Base-by-base conservation (phyloP, 352 stramenopile genomes). In the Aphanomyces invadans region DNA sequence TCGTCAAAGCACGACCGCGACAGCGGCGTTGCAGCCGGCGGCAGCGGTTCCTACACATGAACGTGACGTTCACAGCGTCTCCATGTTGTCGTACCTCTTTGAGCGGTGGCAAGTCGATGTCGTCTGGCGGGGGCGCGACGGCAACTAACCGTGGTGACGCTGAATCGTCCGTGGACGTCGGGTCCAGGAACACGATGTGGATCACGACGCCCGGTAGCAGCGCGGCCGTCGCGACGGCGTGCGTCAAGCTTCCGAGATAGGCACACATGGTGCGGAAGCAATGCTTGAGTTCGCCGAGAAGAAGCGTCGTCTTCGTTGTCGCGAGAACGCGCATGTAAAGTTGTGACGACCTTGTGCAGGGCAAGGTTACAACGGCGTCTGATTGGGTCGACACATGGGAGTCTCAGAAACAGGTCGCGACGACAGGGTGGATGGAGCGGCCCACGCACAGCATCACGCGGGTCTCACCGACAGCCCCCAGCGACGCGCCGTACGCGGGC, bases 151-250 rank as follows among this genome's bases (percentile, higher is more conserved):
- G 46, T 21, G 46, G n/a, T 21, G n/a, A 25, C 10, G n/a, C 21
- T 10, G n/a, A 29, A 32, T 5, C 23, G 25, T 29, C 9, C 21
- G 32, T 33, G 19, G 21, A 57, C 29, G 49, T 28, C 46, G 46
- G 28, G 12, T 54, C 46, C 21, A 54, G 36, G 49, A 57, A 38
- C 49, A 57, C 29, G 25, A 26, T 57, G 49, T 57, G 49, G 49
- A 57, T 38, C 25, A 38, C 23, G 11, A 57, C 49, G 23, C 49
- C 29, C 19, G 49, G 49, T 5, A 57, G 25, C 7, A 57, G 25
- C 29, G 49, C 25, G 19, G 49, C 49, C 19, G 49, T 33, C 5
- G n/a, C 49, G 49, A 57, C 21, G 11, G 49, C 49, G 29, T 57
- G 49, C 4, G 49, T 38, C 15, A 57, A 10, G 49, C 36, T 29